Percentiles rank a stretch among this genome's conserved stretches.
Evolutionary conservation across 2,329 filamentous ascomycete species (phyloP).

Genomic region (Xylaria sp.): DNA sequence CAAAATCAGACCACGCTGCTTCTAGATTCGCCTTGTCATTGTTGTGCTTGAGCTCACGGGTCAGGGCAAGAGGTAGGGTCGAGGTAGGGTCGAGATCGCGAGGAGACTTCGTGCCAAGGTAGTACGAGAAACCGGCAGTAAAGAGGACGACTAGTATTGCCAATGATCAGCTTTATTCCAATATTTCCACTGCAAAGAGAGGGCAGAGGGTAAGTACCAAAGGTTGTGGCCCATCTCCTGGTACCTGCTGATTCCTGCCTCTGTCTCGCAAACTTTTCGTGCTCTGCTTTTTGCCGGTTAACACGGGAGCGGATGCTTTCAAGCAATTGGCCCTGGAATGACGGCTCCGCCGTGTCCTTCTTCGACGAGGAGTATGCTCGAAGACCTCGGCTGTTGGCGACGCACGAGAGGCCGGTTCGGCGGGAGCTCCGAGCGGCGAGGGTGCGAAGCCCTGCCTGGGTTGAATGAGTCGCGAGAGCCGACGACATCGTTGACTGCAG

Average conservation of each 20-base stretch:
- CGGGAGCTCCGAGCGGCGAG: conserved; percentile 29
- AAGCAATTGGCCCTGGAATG: conserved; percentile 69
- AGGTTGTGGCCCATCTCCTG: conserved; percentile 63
- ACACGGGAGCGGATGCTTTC: conserved; percentile 66
- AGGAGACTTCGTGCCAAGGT: conserved; percentile 66
- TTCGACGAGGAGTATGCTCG: conserved; percentile 47
- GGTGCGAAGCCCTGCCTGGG: conserved; percentile 39
- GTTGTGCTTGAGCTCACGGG: conserved; percentile 65
- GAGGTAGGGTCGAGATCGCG: conserved; percentile 63
- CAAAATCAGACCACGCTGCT: conserved; percentile 76
- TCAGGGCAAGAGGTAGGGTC: conserved; percentile 66
- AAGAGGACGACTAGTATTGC: conserved; percentile 60
- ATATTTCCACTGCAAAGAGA: too few relatives aligned
- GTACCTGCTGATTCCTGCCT: conserved; percentile 52
- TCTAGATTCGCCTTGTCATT: conserved; percentile 71
- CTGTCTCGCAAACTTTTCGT: conserved; percentile 59
- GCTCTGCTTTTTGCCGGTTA: conserved; percentile 64
- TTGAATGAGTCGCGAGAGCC: conserved; percentile 40
- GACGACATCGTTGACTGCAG: conserved; percentile 42
- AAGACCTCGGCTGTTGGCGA: conserved; percentile 30
- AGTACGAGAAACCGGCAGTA: conserved; percentile 65
- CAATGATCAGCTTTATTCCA: conserved; percentile 16
- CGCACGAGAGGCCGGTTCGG: conserved; percentile 32
- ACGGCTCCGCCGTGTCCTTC: conserved; percentile 50
- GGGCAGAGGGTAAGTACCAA: conserved; percentile 54